Percentiles rank a stretch among this genome's conserved stretches.
Conservation (phyloP, 805 yeast species). For the Debaryomyces prosopidis region DNA sequence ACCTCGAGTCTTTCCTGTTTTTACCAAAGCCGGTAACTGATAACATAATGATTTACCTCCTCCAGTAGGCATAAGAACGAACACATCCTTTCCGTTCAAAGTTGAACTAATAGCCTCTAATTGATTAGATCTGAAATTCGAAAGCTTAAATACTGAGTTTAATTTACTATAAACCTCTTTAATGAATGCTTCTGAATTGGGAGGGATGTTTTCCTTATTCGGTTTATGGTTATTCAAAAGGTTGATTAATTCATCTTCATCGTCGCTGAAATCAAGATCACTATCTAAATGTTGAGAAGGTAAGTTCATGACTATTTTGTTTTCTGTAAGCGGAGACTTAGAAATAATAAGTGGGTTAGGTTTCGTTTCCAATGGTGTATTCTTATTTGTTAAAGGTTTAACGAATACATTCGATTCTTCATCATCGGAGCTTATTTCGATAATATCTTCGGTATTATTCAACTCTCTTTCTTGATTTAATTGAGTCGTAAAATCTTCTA, state of each 20-base stretch:
- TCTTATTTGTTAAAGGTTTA: neutral
- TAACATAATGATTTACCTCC: conserved; percentile 97
- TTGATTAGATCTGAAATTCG: conserved; percentile 78
- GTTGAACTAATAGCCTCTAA: conserved; percentile 83
- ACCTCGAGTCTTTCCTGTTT: conserved; percentile 73
- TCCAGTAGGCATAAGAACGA: conserved; percentile 97
- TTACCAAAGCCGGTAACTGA: conserved; percentile 88
- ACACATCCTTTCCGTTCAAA: conserved; percentile 76
- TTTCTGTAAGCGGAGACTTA: neutral
- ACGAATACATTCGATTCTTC: conserved; percentile 14
- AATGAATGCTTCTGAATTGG: conserved; percentile 58
- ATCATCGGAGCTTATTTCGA: conserved; percentile 39
- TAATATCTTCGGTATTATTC: conserved; percentile 23
- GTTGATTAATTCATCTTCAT: conserved; percentile 30
- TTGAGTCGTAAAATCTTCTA: conserved; percentile 35
- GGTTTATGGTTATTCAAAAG: conserved; percentile 18
- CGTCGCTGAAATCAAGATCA: conserved; percentile 30
- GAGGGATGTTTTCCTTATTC: conserved; percentile 18
- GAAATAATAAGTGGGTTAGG: neutral
- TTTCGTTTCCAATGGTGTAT: neutral
- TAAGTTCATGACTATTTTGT: conserved; percentile 2
- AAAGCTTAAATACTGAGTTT: conserved; percentile 58
- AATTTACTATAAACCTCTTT: conserved; percentile 63
- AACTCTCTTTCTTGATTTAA: conserved; percentile 42
- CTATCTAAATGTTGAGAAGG: conserved; percentile 9